These are phyloP conservation scores for Apiotrichum domesticum DNA, from an alignment of 1,284 basidiomycete species.

Conservation along the genomic window DNA sequence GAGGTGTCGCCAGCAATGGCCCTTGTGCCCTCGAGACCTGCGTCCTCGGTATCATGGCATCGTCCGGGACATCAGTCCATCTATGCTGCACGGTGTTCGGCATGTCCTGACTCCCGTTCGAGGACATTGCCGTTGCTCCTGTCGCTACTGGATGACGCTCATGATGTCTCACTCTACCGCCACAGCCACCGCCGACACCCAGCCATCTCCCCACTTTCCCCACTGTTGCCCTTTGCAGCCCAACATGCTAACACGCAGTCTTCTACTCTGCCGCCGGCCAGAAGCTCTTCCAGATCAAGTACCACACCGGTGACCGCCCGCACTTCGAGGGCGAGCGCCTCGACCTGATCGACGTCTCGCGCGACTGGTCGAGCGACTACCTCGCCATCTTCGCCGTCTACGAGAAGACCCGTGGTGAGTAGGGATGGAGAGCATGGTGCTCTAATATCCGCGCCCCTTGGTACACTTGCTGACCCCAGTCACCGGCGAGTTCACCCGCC, in stretches of 20 bases:
- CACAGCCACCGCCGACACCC: too few species aligned
- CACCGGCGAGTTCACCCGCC: not conserved
- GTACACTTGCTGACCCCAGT: not conserved
- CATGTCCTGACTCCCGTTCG: too few species aligned
- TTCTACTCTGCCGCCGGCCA: slow-evolving; percentile 7
- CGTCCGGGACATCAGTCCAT: too few species aligned
- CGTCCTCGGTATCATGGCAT: too few species aligned
- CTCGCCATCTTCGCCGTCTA: slow-evolving; percentile 4
- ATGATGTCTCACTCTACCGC: too few species aligned
- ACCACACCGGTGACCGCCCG: not conserved
- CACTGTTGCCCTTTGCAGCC: too few species aligned
- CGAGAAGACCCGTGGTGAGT: not conserved
- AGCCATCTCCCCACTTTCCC: too few species aligned
- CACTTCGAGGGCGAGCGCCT: slow-evolving; percentile 5
- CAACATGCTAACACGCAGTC: not conserved
- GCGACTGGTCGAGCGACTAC: not conserved
- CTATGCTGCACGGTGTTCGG: too few species aligned
- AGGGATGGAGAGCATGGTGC: not conserved
- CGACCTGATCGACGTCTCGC: slow-evolving; percentile 6
- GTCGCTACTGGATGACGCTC: too few species aligned
- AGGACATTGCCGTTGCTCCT: too few species aligned
- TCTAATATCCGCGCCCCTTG: not conserved
- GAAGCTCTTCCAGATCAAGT: slow-evolving; percentile 4
- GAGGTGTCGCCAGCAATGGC: too few species aligned
- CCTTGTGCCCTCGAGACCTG: too few species aligned